Conservation (phyloP, 2,329 filamentous ascomycete species). For the Zymoseptoria tritici region DNA sequence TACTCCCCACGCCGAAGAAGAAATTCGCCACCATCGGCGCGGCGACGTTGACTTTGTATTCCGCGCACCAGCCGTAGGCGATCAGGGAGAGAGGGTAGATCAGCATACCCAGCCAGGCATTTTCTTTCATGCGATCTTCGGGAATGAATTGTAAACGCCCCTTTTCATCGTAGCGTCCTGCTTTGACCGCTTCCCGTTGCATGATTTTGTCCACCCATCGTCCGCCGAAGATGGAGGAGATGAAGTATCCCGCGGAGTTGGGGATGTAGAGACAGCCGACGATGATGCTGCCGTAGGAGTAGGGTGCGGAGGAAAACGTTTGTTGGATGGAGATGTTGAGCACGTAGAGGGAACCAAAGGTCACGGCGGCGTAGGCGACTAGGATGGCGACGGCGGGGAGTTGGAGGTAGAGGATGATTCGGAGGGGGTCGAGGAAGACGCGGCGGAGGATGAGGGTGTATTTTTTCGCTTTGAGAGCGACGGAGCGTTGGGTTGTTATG, state of each 20-base stretch:
- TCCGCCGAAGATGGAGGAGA: constrained; percentile 62
- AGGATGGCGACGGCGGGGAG: constrained; percentile 67
- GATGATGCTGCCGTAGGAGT: constrained; percentile 60
- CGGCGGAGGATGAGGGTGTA: constrained; percentile 50
- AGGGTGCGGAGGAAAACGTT: constrained; percentile 59
- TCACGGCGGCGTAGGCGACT: constrained; percentile 66
- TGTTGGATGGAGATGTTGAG: constrained; percentile 71
- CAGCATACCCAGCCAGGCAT: constrained; percentile 62
- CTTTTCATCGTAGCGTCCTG: constrained; percentile 58
- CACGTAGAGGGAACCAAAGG: constrained; percentile 68
- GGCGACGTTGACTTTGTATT: constrained; percentile 45
- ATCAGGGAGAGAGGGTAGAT: constrained; percentile 64
- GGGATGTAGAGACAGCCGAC: constrained; percentile 74
- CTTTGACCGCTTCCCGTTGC: constrained; percentile 63
- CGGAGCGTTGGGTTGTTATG: constrained; percentile 55
- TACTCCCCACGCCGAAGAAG: constrained; percentile 64
- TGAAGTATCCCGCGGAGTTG: constrained; percentile 63
- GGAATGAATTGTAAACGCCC: constrained; percentile 63
- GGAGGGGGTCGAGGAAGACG: constrained; percentile 63
- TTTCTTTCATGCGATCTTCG: constrained; percentile 72
- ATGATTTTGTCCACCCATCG: constrained; percentile 76
- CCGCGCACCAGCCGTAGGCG: constrained; percentile 68
- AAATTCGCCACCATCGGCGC: constrained; percentile 31
- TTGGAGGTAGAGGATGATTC: constrained; percentile 62
- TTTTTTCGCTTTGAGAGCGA: constrained; percentile 50